Evolutionary conservation across 352 stramenopile species (phyloP).

Genomic region (Globisporangium paroecandrum): DNA sequence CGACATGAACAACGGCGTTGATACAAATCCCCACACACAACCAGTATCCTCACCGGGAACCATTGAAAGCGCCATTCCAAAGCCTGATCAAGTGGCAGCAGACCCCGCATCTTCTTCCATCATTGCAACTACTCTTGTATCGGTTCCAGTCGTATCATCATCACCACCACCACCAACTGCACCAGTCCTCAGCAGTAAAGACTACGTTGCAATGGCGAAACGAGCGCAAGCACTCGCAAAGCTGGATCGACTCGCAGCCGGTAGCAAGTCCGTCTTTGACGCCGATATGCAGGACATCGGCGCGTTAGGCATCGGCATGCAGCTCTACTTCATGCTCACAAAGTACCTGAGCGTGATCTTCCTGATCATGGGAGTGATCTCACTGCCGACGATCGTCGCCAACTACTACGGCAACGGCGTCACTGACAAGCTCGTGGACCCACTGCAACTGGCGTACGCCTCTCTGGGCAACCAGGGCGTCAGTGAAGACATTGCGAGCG

Average conservation of each 20-base stretch:
- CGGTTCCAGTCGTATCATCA: too few relatives aligned
- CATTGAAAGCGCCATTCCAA: neutral
- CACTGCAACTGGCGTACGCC: conserved; percentile 61
- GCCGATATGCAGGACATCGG: conserved; percentile 72
- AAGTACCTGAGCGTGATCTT: conserved; percentile 71
- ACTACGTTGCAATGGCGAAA: conserved; percentile 43
- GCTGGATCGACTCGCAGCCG: conserved; percentile 52
- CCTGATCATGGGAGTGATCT: conserved; percentile 63
- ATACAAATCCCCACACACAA: too few relatives aligned
- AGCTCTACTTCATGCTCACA: conserved; percentile 84
- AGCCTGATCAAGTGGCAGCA: neutral
- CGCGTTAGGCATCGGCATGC: conserved; percentile 72
- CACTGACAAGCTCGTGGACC: conserved; percentile 62
- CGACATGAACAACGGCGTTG: too few relatives aligned
- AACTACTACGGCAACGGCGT: conserved; percentile 69
- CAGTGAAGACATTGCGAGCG: conserved; percentile 43
- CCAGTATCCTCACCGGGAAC: neutral
- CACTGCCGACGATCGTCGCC: conserved; percentile 57
- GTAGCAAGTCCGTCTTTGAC: conserved; percentile 62
- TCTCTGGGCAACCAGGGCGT: conserved; percentile 81
- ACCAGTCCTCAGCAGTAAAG: conserved; percentile 12
- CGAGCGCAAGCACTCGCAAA: conserved; percentile 35
- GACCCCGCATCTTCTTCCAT: neutral
- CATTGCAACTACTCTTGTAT: neutral
- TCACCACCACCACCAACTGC: neutral